These are phyloP conservation scores for Aspergillus clavatus DNA, from an alignment of 2,329 filamentous ascomycete genomes.

Conservation along the genomic window DNA sequence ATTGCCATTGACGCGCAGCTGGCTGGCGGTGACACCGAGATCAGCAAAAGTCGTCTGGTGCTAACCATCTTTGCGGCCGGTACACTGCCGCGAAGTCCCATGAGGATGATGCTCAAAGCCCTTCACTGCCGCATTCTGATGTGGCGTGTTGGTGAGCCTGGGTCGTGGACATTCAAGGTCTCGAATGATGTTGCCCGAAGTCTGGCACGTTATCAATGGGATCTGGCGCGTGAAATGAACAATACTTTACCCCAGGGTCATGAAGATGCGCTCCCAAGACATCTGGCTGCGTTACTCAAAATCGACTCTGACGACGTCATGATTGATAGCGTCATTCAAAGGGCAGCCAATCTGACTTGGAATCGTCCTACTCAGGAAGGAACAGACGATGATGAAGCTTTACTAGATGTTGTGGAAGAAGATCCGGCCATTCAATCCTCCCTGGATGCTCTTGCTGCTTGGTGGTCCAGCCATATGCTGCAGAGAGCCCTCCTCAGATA, in stretches of 20 bases:
- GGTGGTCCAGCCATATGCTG: constrained; percentile 74
- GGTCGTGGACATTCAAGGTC: constrained; percentile 58
- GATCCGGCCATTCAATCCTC: constrained; percentile 81
- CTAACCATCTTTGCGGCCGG: constrained; percentile 83
- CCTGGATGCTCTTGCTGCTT: constrained; percentile 83
- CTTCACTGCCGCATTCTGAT: constrained; percentile 85
- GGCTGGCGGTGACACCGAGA: constrained; percentile 81
- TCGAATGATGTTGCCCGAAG: constrained; percentile 68
- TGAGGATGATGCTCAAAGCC: constrained; percentile 83
- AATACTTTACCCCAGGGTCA: constrained; percentile 45
- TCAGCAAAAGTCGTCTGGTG: constrained; percentile 80
- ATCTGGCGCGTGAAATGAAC: constrained; percentile 64
- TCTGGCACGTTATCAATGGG: constrained; percentile 74
- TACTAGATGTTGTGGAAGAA: constrained; percentile 78
- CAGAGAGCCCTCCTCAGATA: constrained; percentile 64
- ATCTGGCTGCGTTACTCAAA: constrained; percentile 70
- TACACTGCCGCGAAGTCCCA: constrained; percentile 77
- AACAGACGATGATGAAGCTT: constrained; percentile 58
- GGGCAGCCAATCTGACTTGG: constrained; percentile 85
- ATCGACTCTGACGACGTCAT: constrained; percentile 79
- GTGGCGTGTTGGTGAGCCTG: constrained; percentile 68
- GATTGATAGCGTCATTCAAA: constrained; percentile 69
- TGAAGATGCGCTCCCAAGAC: constrained; percentile 66
- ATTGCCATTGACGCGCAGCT: constrained; percentile 92
- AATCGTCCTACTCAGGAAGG: constrained; percentile 70